Percentiles rank a stretch among this genome's conserved stretches.
Conservation (phyloP, 768 basidiomycete species). For the Suillus alpinus region DNA sequence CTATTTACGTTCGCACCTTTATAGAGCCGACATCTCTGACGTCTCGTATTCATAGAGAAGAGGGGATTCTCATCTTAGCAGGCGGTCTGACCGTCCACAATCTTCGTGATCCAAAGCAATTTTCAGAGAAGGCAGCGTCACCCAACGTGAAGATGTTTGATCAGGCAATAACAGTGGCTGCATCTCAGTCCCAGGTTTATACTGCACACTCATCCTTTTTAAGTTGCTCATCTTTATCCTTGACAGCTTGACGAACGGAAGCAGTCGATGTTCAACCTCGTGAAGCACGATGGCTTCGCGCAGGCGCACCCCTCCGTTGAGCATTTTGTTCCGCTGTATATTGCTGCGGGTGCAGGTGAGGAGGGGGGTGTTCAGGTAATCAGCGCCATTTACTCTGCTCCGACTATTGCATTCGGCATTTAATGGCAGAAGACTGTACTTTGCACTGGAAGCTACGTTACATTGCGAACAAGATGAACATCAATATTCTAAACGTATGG, state of each 20-base stretch:
- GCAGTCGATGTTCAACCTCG: slow-evolving; percentile 51
- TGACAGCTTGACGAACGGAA: slow-evolving; percentile 50
- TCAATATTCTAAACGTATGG: not conserved
- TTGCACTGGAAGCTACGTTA: not conserved
- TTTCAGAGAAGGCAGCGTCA: slow-evolving; percentile 47
- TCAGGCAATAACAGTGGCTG: slow-evolving; percentile 54
- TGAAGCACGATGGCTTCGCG: slow-evolving; percentile 60
- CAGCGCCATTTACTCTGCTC: slow-evolving; percentile 52
- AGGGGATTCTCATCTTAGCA: slow-evolving; percentile 65
- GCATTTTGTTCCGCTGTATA: slow-evolving; percentile 77
- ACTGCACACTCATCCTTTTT: not conserved
- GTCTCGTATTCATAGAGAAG: slow-evolving; percentile 39
- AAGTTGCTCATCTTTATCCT: not conserved
- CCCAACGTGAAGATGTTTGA: slow-evolving; percentile 54
- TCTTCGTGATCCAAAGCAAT: slow-evolving; percentile 50
- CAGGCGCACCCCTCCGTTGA: slow-evolving; percentile 74
- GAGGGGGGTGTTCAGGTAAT: slow-evolving; percentile 49
- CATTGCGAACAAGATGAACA: not conserved
- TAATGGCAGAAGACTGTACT: slow-evolving; percentile 19
- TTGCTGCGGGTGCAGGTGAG: slow-evolving; percentile 73
- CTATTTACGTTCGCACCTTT: not conserved
- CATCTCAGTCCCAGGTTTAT: slow-evolving; percentile 49
- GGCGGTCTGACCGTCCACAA: slow-evolving; percentile 74
- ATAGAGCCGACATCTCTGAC: not conserved
- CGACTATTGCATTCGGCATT: slow-evolving; percentile 66